Conservation (phyloP, 73 alveolate genomes). For the Paramecium sexaurelia region DNA sequence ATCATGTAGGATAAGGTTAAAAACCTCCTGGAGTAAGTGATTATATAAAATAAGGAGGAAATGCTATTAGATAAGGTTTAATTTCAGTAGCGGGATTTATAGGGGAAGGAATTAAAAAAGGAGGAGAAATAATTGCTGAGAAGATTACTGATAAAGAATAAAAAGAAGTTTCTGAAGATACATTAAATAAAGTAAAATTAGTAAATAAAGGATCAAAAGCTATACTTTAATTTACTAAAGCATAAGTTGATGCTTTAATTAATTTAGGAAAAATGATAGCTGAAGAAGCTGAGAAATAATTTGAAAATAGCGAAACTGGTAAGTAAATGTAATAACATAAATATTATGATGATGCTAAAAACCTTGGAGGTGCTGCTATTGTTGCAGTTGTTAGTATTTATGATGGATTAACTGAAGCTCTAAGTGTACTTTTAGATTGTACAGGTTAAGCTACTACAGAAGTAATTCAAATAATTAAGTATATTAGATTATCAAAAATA, state of each 20-base stretch:
- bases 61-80: conserved; percentile 22
- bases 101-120: conserved; percentile 31
- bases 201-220: conserved; percentile 40
- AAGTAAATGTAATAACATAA: neutral
- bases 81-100: conserved; percentile 22
- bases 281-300: conserved; percentile 31
- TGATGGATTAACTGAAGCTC: conserved; percentile 51
- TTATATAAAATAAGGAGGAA: conserved; percentile 44
- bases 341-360: conserved; percentile 49
- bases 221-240: neutral
- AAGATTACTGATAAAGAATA: conserved; percentile 25
- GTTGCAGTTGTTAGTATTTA: conserved; percentile 41
- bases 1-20: conserved; percentile 49
- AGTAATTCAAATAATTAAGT: neutral
- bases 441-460: conserved; percentile 48
- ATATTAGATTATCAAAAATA: neutral
- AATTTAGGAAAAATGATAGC: conserved; percentile 26
- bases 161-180: neutral
- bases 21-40: conserved; percentile 15
- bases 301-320: conserved; percentile 46
- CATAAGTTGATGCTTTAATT: conserved; percentile 45
- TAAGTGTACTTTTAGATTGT: neutral
- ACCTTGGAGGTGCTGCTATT: conserved; percentile 16
- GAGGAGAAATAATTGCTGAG: conserved; percentile 28
- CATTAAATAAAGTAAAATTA: neutral